Conservation (phyloP, 1,139 yeast genomes). For the Pichia cactophila region DNA sequence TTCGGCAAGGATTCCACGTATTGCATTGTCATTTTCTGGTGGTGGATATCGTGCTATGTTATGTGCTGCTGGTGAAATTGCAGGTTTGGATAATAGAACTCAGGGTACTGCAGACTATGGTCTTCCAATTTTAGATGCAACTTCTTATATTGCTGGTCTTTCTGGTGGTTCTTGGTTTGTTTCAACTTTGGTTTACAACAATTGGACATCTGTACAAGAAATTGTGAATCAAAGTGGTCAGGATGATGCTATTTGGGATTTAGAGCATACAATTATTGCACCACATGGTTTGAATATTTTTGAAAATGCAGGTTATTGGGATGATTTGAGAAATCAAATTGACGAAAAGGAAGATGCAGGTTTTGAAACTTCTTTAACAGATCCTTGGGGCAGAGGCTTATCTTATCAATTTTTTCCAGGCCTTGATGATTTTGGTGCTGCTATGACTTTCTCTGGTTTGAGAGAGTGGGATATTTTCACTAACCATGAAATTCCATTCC, state of each 20-base stretch:
- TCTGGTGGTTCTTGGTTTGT: conserved; percentile 88
- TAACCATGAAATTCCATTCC: conserved; percentile 70
- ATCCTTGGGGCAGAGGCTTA: conserved; percentile 86
- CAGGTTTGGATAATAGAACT: conserved; percentile 76
- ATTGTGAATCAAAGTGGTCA: conserved; percentile 37
- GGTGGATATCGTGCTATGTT: conserved; percentile 94
- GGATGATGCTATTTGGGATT: conserved; percentile 58
- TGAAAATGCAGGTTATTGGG: conserved; percentile 50
- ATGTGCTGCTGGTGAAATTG: conserved; percentile 77
- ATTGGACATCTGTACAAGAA: conserved; percentile 66
- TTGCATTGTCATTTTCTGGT: conserved; percentile 79
- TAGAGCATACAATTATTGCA: conserved; percentile 50
- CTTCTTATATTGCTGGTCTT: conserved; percentile 71
- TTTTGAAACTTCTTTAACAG: conserved; percentile 71
- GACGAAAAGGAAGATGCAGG: conserved; percentile 67
- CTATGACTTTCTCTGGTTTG: conserved; percentile 58
- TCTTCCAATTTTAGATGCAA: conserved; percentile 69
- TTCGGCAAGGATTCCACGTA: conserved; percentile 25
- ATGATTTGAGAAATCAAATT: conserved; percentile 43
- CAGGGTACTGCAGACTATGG: conserved; percentile 50
- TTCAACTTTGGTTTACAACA: conserved; percentile 72
- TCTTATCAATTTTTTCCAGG: conserved; percentile 67
- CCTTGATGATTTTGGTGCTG: conserved; percentile 50
- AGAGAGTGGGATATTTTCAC: conserved; percentile 46
- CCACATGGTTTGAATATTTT: conserved; percentile 68